Evolutionary conservation across 176 grass and related monocot genomes (phyloP).

Genomic region (Raddia guianensis): DNA sequence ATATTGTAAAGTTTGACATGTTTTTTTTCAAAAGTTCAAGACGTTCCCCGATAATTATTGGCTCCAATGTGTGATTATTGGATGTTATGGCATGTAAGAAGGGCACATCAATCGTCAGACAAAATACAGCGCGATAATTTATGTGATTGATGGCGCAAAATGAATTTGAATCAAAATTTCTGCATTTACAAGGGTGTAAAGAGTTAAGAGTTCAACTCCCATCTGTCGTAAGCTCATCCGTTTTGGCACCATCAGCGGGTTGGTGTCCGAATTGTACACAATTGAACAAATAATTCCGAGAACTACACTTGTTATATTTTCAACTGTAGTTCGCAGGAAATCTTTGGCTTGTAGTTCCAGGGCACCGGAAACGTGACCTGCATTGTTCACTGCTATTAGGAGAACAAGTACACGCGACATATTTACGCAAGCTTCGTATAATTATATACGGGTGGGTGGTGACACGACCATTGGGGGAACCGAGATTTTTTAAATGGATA

Average conservation of each 20-base stretch:
- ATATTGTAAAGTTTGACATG: too few species aligned
- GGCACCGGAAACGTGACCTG: neutral
- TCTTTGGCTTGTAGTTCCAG: neutral
- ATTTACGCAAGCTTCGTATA: neutral
- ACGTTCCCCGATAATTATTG: too few species aligned
- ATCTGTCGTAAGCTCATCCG: neutral
- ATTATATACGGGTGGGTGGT: neutral
- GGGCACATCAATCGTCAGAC: neutral
- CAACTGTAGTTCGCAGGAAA: neutral
- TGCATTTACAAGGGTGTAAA: slow-evolving; percentile 12
- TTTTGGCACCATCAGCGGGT: neutral
- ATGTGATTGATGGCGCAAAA: neutral
- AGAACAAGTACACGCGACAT: neutral
- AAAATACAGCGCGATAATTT: neutral
- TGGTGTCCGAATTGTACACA: neutral
- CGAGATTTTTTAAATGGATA: neutral
- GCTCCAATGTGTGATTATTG: neutral
- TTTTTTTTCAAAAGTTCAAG: too few species aligned
- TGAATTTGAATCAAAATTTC: slow-evolving; percentile 17
- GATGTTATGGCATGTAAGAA: neutral
- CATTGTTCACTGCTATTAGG: neutral
- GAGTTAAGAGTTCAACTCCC: neutral
- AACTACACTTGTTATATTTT: neutral
- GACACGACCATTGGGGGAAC: neutral
- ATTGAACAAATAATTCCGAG: neutral